Conservation (phyloP, 2,329 filamentous ascomycete species). For the Chrysoporthe austroafricana region DNA sequence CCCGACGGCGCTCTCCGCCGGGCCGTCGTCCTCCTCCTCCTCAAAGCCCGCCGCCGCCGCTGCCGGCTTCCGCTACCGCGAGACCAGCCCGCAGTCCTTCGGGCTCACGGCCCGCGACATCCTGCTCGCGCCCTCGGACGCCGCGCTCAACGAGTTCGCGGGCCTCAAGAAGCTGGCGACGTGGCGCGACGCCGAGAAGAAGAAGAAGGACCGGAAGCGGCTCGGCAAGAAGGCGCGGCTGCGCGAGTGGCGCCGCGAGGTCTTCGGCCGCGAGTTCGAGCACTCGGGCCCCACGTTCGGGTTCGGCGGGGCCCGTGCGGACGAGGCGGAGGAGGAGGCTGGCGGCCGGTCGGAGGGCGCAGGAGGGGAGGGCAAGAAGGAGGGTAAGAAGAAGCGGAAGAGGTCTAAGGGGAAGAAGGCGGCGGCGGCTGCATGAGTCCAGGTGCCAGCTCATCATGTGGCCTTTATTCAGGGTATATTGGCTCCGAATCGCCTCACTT, state of each 20-base stretch:
- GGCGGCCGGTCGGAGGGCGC: slow-evolving; percentile 35
- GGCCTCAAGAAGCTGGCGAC: slow-evolving; percentile 93
- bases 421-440: slow-evolving; percentile 14
- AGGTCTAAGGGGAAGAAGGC: slow-evolving; percentile 43
- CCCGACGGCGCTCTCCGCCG: slow-evolving; percentile 56
- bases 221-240: slow-evolving; percentile 92
- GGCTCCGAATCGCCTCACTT: too few relatives aligned
- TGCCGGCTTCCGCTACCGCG: slow-evolving; percentile 83
- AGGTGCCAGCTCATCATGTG: not conserved
- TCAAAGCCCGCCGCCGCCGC: slow-evolving; percentile 30
- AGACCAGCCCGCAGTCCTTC: slow-evolving; percentile 88
- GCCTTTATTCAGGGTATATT: not conserved
- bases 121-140: slow-evolving; percentile 82
- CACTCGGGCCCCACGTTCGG: slow-evolving; percentile 60
- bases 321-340: slow-evolving; percentile 37
- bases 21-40: slow-evolving; percentile 13
- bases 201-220: slow-evolving; percentile 83
- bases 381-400: slow-evolving; percentile 41
- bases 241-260: slow-evolving; percentile 77
- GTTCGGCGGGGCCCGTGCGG: slow-evolving; percentile 53
- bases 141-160: slow-evolving; percentile 84
- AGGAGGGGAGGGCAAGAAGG: slow-evolving; percentile 29
- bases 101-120: slow-evolving; percentile 91
- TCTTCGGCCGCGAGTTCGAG: slow-evolving; percentile 64
- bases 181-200: slow-evolving; percentile 88